Conservation (phyloP, 169 alveolate genomes). For the Babesia sp. region DNA sequence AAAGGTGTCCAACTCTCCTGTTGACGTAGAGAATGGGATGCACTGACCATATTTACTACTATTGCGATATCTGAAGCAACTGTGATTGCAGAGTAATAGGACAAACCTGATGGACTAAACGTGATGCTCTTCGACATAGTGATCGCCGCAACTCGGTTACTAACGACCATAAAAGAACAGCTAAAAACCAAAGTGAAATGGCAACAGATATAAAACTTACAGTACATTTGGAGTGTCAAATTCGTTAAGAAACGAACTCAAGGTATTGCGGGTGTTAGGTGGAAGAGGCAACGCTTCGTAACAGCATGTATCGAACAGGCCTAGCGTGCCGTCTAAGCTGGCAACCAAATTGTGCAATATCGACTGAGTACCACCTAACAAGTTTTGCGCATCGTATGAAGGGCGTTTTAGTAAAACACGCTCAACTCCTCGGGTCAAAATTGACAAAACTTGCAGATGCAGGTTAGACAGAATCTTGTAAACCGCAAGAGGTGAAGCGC, state of each 20-base stretch:
- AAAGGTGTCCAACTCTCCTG: conserved; percentile 90
- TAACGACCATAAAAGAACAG: conserved; percentile 58
- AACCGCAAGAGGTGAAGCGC: conserved; percentile 54
- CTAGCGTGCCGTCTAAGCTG: conserved; percentile 45
- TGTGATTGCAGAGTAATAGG: not conserved
- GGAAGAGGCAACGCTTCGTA: conserved; percentile 69
- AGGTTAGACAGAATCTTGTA: conserved; percentile 52
- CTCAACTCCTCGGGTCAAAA: conserved; percentile 64
- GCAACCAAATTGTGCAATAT: conserved; percentile 53
- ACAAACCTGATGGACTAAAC: conserved; percentile 57
- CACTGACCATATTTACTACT: conserved; percentile 81
- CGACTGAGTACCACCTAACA: conserved; percentile 65
- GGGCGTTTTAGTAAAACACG: conserved; percentile 60
- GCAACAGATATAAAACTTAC: not conserved
- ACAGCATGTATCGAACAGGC: conserved; percentile 47
- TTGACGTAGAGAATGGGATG: conserved; percentile 82
- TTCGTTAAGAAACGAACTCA: conserved; percentile 39
- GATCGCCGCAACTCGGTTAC: conserved; percentile 54
- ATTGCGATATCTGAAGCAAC: conserved; percentile 75
- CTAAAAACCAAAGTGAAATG: not conserved
- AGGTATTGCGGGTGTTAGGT: conserved; percentile 30
- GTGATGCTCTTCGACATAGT: conserved; percentile 45
- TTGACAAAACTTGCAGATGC: conserved; percentile 64
- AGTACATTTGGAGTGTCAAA: conserved; percentile 45
- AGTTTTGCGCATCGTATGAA: conserved; percentile 64